Percentiles rank a stretch among this genome's conserved stretches.
These are phyloP conservation scores for Lotus japonicus DNA, from an alignment of 306 rosid genomes.

Conservation along the genomic window DNA sequence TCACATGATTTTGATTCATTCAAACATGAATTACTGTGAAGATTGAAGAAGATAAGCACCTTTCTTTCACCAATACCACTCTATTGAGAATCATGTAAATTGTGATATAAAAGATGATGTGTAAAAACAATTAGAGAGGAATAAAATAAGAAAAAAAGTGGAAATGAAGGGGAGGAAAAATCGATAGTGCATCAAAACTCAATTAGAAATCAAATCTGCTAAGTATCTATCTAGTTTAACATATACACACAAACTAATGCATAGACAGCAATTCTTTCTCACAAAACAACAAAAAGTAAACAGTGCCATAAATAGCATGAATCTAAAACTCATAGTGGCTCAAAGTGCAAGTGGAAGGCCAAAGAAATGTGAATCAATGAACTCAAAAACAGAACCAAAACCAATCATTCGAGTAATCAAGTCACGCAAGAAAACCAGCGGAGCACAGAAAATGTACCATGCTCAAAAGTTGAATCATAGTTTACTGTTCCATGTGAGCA, in stretches of 20 bases:
- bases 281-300: not conserved
- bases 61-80: not conserved
- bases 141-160: too few species aligned
- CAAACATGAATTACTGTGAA: not conserved
- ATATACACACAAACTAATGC: too few species aligned
- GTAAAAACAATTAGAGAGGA: too few species aligned
- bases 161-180: too few species aligned
- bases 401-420: slow-evolving; percentile 6
- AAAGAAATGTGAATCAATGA: slow-evolving; percentile 3
- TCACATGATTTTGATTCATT: not conserved
- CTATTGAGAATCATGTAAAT: too few species aligned
- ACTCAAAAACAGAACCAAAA: not conserved
- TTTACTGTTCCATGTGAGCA: slow-evolving; percentile 23
- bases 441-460: slow-evolving; percentile 34
- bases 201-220: too few species aligned
- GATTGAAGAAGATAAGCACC: not conserved
- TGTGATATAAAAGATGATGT: too few species aligned
- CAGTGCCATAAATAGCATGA: not conserved
- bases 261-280: too few species aligned
- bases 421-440: slow-evolving; percentile 36
- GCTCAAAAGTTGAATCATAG: slow-evolving; percentile 7
- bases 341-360: not conserved
- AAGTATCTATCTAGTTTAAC: too few species aligned
- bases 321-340: not conserved
- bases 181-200: too few species aligned